Conservation (phyloP, 306 rosid species). For the Parietaria judaica region DNA sequence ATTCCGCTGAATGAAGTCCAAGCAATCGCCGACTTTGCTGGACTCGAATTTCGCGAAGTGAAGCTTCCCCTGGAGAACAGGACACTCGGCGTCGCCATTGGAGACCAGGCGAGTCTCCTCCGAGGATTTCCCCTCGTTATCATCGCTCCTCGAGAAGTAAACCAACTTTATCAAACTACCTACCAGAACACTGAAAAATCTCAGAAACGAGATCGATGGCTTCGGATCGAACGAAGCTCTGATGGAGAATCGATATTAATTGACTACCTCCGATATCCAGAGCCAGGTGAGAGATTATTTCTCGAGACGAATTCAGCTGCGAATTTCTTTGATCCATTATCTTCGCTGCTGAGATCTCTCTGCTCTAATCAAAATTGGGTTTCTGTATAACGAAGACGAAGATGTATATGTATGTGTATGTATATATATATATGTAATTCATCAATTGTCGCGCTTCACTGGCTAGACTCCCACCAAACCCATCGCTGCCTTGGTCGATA, state of each 20-base stretch:
- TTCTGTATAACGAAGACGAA: background rate
- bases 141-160: slow-evolving; percentile 52
- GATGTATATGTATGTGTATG: background rate
- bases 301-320: slow-evolving; percentile 18
- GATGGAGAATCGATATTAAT: background rate
- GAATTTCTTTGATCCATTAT: slow-evolving; percentile 19
- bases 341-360: background rate
- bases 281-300: slow-evolving; percentile 60
- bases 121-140: slow-evolving; percentile 29
- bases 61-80: slow-evolving; percentile 63
- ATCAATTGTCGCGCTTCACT: background rate
- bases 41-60: slow-evolving; percentile 78
- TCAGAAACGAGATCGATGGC: background rate
- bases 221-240: background rate
- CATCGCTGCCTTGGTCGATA: background rate
- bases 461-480: slow-evolving; percentile 2
- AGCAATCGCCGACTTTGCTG: slow-evolving; percentile 67
- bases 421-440: too few species aligned
- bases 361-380: background rate
- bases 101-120: slow-evolving; percentile 30
- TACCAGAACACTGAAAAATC: slow-evolving; percentile 26
- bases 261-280: slow-evolving; percentile 90
- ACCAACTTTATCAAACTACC: slow-evolving; percentile 82
- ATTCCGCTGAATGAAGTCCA: slow-evolving; percentile 65
- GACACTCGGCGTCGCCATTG: slow-evolving; percentile 18